These are phyloP conservation scores for Aspergillus fischeri DNA, from an alignment of 2,329 filamentous ascomycete species.

Conservation along the genomic window DNA sequence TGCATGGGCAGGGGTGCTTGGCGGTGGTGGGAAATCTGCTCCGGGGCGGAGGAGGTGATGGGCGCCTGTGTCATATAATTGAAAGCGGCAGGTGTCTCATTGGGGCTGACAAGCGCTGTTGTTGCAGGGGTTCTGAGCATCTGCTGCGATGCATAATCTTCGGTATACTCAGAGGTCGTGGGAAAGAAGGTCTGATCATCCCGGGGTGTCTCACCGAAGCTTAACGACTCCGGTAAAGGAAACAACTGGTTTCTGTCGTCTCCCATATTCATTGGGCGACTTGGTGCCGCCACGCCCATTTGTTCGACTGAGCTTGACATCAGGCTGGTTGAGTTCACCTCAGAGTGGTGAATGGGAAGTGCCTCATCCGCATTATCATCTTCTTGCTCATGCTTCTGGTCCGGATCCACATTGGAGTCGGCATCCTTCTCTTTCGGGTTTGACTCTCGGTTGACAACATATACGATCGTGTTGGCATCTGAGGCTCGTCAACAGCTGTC, in stretches of 20 bases:
- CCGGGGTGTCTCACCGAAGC: constrained; percentile 23
- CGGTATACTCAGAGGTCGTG: constrained; percentile 25
- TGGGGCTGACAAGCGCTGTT: constrained; percentile 26
- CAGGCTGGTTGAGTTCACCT: constrained; percentile 18
- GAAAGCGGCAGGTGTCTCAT: constrained; percentile 26
- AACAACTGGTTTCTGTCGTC: constrained; percentile 20
- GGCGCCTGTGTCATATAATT: constrained; percentile 27
- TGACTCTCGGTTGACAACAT: constrained; percentile 35
- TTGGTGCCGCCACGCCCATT: constrained; percentile 14
- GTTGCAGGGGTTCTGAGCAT: constrained; percentile 25
- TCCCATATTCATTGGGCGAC: constrained; percentile 18
- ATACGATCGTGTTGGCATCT: constrained; percentile 35
- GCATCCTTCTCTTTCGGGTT: constrained; percentile 31
- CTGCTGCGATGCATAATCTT: constrained; percentile 24
- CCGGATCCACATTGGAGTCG: constrained; percentile 23
- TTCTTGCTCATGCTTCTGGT: constrained; percentile 17
- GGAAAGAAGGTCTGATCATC: constrained; percentile 27
- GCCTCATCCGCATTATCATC: constrained; percentile 27
- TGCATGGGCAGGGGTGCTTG: constrained; percentile 18
- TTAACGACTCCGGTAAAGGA: constrained; percentile 26
- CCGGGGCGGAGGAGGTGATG: constrained; percentile 21
- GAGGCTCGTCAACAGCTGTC: background rate
- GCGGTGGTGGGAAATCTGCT: constrained; percentile 19
- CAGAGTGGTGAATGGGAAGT: constrained; percentile 24
- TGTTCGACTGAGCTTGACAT: constrained; percentile 25